Percentiles rank a stretch among this genome's conserved stretches.
These are phyloP conservation scores for Phlebiopsis gigantea DNA, from an alignment of 768 basidiomycete genomes.

Conservation along the genomic window DNA sequence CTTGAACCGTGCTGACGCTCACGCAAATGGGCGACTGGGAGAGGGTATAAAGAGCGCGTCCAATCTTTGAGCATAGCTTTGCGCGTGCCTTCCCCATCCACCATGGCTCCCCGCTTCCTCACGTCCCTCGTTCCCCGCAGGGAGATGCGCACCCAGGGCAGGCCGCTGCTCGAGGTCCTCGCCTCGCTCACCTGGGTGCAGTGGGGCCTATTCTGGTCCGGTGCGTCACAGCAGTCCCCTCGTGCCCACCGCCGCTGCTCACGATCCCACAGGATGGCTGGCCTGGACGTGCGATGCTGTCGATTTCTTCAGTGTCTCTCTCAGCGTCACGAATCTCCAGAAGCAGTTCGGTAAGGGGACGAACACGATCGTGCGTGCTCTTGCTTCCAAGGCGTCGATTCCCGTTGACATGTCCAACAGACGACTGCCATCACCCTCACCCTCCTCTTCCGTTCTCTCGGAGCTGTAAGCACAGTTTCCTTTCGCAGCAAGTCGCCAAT, in stretches of 20 bases:
- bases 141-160: conserved; percentile 32
- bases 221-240: conserved; percentile 12
- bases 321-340: conserved; percentile 44
- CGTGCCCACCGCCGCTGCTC: conserved; percentile 6
- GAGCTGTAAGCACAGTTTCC: conserved; percentile 42
- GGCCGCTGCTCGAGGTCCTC: conserved; percentile 41
- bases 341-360: conserved; percentile 41
- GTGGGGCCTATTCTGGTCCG: conserved; percentile 54
- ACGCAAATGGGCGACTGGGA: not conserved
- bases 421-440: conserved; percentile 89
- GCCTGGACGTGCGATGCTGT: conserved; percentile 87
- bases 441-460: conserved; percentile 81
- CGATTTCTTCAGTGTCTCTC: conserved; percentile 79
- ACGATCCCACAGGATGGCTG: conserved; percentile 49
- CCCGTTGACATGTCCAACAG: conserved; percentile 22
- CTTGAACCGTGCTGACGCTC: conserved; percentile 2
- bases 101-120: conserved; percentile 49
- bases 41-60: not conserved
- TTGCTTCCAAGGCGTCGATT: not conserved
- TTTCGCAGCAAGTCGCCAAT: not conserved
- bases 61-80: not conserved
- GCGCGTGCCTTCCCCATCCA: not conserved
- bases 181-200: conserved; percentile 43
- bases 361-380: conserved; percentile 36
- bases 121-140: conserved; percentile 32